phyloP scores from a whole-genome alignment of 441 rosid genomes.

The Euphorbia celastroides region DNA sequence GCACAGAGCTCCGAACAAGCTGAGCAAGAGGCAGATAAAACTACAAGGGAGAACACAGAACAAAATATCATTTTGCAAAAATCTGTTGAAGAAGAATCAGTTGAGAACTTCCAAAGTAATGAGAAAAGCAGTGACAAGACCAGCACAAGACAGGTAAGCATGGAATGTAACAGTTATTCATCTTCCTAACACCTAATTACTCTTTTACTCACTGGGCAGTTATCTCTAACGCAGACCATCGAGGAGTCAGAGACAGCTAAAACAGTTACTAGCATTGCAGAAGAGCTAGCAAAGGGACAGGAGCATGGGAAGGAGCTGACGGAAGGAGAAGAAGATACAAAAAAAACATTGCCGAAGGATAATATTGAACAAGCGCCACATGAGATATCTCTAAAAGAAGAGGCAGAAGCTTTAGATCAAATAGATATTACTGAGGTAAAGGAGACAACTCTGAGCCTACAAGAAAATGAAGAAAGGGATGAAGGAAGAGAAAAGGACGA shows the following conservation, averaged over 20 bases:
- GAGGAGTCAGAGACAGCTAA: slow-evolving; percentile 1
- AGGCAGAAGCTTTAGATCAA: slow-evolving; percentile 8
- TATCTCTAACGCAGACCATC: slow-evolving; percentile 5
- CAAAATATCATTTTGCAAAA: slow-evolving; percentile 17
- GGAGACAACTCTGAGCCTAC: neutral
- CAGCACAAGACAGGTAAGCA: slow-evolving; percentile 24
- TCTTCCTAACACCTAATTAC: neutral
- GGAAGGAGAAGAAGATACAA: slow-evolving; percentile 19
- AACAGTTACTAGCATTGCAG: neutral
- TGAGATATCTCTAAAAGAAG: slow-evolving; percentile 6
- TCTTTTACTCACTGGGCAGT: neutral
- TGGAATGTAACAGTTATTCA: slow-evolving; percentile 2
- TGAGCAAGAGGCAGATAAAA: slow-evolving; percentile 14
- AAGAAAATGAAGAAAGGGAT: neutral
- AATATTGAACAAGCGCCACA: slow-evolving; percentile 7
- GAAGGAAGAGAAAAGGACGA: neutral
- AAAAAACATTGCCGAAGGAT: slow-evolving; percentile 9
- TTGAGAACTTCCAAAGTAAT: slow-evolving; percentile 15
- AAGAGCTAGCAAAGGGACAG: slow-evolving; percentile 13
- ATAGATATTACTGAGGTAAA: neutral
- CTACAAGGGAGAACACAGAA: slow-evolving; percentile 13
- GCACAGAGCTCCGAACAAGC: slow-evolving; percentile 8
- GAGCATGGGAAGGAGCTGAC: slow-evolving; percentile 8
- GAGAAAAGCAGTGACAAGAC: slow-evolving; percentile 3
- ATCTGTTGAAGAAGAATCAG: slow-evolving; percentile 8